Evolutionary conservation across 345 rosid genomes (phyloP).

Genomic region (Populus alba): DNA sequence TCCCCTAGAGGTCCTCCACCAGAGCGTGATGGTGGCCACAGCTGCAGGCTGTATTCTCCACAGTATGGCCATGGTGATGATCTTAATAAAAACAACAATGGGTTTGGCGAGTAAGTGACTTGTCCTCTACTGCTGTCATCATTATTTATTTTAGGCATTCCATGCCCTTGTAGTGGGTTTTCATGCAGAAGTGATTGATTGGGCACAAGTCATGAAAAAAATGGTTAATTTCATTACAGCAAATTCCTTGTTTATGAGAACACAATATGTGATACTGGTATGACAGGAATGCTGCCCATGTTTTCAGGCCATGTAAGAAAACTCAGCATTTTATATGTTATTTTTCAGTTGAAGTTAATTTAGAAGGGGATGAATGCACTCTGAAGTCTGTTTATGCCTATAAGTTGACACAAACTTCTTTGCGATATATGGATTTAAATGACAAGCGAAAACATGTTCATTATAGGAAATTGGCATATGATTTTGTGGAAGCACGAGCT

Average conservation of each 20-base stretch:
- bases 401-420: neutral
- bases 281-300: neutral
- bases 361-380: neutral
- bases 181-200: neutral
- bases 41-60: conserved; percentile 64
- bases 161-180: neutral
- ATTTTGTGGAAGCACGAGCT: conserved; percentile 42
- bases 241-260: neutral
- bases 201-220: neutral
- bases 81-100: conserved; percentile 38
- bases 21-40: conserved; percentile 48
- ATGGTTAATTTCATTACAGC: neutral
- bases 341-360: neutral
- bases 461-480: conserved; percentile 48
- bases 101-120: conserved; percentile 52
- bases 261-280: neutral
- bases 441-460: neutral
- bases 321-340: neutral
- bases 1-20: conserved; percentile 78
- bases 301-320: neutral
- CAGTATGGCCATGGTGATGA: conserved; percentile 42
- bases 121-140: neutral
- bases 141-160: neutral
- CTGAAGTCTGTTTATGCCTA: neutral
- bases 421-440: neutral